Conservation (phyloP, 495 filamentous ascomycete genomes). For the Penicillium longicatenatum region DNA sequence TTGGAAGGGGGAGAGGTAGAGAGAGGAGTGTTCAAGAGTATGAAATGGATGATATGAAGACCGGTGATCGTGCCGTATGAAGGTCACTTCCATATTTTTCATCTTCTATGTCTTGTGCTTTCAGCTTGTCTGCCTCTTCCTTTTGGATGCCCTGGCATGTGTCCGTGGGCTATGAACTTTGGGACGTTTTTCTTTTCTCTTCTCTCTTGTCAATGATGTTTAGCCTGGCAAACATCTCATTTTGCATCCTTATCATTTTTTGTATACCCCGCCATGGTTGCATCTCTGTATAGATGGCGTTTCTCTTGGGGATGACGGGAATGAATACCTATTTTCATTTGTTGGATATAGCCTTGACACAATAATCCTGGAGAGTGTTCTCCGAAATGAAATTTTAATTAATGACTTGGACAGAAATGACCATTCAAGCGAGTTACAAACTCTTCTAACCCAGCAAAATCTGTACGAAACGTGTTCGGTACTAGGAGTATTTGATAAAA, state of each 20-base stretch:
- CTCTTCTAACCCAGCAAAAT: background rate
- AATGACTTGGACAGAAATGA: background rate
- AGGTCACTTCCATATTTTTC: background rate
- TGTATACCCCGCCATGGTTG: constrained; percentile 44
- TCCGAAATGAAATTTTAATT: background rate
- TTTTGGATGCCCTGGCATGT: constrained; percentile 5
- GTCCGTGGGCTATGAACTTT: constrained; percentile 7
- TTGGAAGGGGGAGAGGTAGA: constrained; percentile 40
- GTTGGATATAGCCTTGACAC: constrained; percentile 17
- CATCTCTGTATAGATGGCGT: constrained; percentile 45
- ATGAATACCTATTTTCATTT: constrained; percentile 23
- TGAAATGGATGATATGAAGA: constrained; percentile 75
- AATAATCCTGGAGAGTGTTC: constrained; percentile 1
- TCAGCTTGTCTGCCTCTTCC: background rate
- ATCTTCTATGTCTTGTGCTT: background rate
- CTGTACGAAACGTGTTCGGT: background rate
- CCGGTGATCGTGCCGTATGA: constrained; percentile 42
- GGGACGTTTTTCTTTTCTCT: constrained; percentile 5
- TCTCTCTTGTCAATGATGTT: background rate
- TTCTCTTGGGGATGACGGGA: constrained; percentile 25
- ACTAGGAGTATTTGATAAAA: too few relatives aligned
- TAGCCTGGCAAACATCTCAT: background rate
- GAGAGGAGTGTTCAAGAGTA: constrained; percentile 60
- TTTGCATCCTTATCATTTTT: constrained; percentile 14
- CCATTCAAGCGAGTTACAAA: background rate